Evolutionary conservation across 306 rosid species (phyloP), one percentile per base, ranked within the genome.

Genomic region (Quercus gilva): DNA sequence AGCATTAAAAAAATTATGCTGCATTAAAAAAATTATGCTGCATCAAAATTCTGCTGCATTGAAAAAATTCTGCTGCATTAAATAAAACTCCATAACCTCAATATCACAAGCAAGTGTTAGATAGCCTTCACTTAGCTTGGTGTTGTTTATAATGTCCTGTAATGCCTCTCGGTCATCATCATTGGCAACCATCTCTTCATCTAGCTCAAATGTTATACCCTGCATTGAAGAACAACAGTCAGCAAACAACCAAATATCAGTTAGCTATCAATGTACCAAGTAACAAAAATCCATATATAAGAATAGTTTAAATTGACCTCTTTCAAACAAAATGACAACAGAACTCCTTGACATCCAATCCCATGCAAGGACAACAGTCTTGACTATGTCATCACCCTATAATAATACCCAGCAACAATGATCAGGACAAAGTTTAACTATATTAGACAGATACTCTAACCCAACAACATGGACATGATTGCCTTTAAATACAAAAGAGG

Each of bases 21-120:
- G 25, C 25, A 23, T 23, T 1, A 23, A 23, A 23, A 23, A n/a
- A n/a, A n/a, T 23, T 23, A 0, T 23, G 25, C 25, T 23, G 25
- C 25, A 23, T 23, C 25, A 23, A 23, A 23, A 23, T 23, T 23
- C 25, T 23, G 25, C 25, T 23, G 25, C 25, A 23, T 23, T 23
- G 25, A 23, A 0, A 23, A 23, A 23, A 23, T 23, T 23, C 25
- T 23, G 25, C 25, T 23, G 25, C 25, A 23, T 23, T 23, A 23
- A 23, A 23, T 23, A 23, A 23, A 23, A 23, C 85, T 96, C 99
- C 97, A 85, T 96, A 73, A 96, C 99, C 84, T 96, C 98, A 84
- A 96, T 93, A 86, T 96, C 99, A 79, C 97, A 98, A 76, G 99
- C 99, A 82, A 96, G 99, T 74, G 96, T 84, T 56, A 96, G 91